phyloP scores from a whole-genome alignment of 176 grass and related monocot genomes.

The Musa schizocarpa region DNA sequence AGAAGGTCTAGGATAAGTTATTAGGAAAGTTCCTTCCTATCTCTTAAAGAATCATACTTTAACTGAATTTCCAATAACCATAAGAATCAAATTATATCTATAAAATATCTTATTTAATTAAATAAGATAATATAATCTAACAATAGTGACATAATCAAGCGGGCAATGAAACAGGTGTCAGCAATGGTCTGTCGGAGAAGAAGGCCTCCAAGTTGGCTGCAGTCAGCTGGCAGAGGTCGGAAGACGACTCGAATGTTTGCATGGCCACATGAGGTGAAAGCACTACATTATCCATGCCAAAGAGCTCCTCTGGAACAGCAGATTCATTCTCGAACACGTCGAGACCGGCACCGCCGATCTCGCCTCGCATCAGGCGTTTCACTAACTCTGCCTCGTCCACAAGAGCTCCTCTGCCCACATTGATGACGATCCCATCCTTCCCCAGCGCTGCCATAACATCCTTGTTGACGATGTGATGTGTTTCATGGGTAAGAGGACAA shows the following conservation, averaged over 20 bases:
- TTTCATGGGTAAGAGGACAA: not conserved
- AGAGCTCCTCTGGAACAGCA: not conserved
- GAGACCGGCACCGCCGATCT: not conserved
- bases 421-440: not conserved
- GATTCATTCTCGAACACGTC: not conserved
- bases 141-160: no score
- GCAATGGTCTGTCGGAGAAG: not conserved
- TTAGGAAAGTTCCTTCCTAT: no score
- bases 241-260: not conserved
- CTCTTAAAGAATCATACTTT: no score
- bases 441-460: not conserved
- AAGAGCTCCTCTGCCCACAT: not conserved
- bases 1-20: no score
- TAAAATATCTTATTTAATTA: no score
- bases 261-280: not conserved
- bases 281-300: not conserved
- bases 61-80: no score
- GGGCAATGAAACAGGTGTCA: not conserved
- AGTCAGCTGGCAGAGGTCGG: not conserved
- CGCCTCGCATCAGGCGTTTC: not conserved
- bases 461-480: not conserved
- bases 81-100: no score
- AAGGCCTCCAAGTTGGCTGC: conserved; percentile 3
- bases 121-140: no score
- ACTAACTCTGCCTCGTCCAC: not conserved